Percentiles rank a stretch among this genome's conserved stretches.
Conservation (phyloP, 225 moss, liverwort and hornwort genomes). For the Lunularia cruciata region DNA sequence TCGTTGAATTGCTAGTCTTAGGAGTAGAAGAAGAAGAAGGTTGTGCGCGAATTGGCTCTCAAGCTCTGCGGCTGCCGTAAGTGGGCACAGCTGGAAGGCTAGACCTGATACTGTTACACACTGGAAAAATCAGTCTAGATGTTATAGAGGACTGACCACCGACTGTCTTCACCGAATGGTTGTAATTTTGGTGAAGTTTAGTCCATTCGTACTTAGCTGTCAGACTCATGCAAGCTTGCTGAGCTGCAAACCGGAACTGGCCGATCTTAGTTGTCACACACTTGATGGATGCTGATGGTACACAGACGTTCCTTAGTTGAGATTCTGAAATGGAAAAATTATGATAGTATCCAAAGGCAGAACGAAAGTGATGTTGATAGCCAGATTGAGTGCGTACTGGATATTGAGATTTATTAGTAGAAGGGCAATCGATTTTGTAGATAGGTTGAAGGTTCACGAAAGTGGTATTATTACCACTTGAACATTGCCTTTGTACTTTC, state of each 20-base stretch:
- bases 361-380: background rate
- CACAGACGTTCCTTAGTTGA: background rate
- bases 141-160: too few species aligned
- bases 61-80: too few species aligned
- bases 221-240: background rate
- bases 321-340: background rate
- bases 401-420: background rate
- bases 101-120: too few species aligned
- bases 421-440: constrained; percentile 15
- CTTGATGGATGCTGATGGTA: too few species aligned
- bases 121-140: too few species aligned
- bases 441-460: constrained; percentile 19
- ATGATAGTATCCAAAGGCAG: background rate
- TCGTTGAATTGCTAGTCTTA: too few species aligned
- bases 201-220: background rate
- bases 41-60: too few species aligned
- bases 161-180: too few species aligned
- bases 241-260: background rate
- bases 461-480: too few species aligned
- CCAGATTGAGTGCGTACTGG: background rate
- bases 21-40: too few species aligned
- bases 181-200: background rate
- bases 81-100: too few species aligned
- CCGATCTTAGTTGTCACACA: background rate
- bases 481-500: too few species aligned